Conservation (phyloP, 2,329 filamentous ascomycete genomes). For the Phialemonium atrogriseum region DNA sequence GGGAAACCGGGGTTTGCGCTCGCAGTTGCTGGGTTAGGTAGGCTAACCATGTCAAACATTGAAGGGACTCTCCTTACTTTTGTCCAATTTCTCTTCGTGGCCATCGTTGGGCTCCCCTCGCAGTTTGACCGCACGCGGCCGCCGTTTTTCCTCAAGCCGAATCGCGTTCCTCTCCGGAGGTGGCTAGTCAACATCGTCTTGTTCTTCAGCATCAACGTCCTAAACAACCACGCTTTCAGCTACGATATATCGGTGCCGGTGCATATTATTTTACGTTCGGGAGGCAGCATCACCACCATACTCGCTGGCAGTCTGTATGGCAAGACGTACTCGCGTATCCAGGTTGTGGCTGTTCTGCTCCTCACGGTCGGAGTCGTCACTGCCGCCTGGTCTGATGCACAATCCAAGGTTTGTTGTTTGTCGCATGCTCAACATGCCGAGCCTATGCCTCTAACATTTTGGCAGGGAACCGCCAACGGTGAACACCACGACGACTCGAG, state of each 20-base stretch:
- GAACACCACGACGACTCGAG: constrained; percentile 21
- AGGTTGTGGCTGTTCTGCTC: constrained; percentile 72
- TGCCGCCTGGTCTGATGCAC: constrained; percentile 83
- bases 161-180: constrained; percentile 72
- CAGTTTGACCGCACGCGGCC: constrained; percentile 61
- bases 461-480: constrained; percentile 14
- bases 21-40: constrained; percentile 4
- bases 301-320: constrained; percentile 79
- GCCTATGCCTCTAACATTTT: too few species aligned
- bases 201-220: constrained; percentile 87
- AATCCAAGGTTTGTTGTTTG: constrained; percentile 57
- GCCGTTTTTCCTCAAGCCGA: constrained; percentile 65
- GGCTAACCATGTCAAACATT: too few species aligned
- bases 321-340: constrained; percentile 72
- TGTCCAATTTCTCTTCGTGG: constrained; percentile 79
- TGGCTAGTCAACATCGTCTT: constrained; percentile 85
- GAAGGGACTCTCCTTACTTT: constrained; percentile 82
- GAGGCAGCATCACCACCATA: constrained; percentile 94
- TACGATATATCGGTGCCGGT: constrained; percentile 95
- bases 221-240: constrained; percentile 97
- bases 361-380: constrained; percentile 80
- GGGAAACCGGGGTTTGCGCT: too few species aligned
- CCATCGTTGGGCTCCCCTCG: constrained; percentile 66
- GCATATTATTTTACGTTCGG: constrained; percentile 92
- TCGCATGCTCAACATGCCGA: background rate